phyloP scores from a whole-genome alignment of 2,329 filamentous ascomycete species.

The Botrytis fragariae region DNA sequence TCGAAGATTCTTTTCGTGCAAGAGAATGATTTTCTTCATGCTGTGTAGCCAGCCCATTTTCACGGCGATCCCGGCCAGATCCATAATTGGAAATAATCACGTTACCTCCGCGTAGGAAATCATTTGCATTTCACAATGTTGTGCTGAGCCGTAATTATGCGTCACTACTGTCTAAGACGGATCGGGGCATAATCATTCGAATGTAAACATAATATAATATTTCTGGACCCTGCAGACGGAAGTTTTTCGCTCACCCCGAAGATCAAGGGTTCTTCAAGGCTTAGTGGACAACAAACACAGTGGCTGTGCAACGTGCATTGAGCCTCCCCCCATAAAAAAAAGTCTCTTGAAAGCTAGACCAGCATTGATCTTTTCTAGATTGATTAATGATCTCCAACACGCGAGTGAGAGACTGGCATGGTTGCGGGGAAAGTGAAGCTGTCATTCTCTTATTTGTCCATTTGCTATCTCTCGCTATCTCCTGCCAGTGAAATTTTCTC shows the following conservation, averaged over 20 bases:
- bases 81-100: slow-evolving; percentile 6
- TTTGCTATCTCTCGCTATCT: background rate
- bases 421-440: slow-evolving; percentile 3
- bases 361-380: background rate
- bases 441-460: background rate
- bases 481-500: background rate
- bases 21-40: slow-evolving; percentile 6
- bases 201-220: background rate
- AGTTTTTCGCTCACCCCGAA: slow-evolving; percentile 12
- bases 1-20: slow-evolving; percentile 15
- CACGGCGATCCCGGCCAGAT: slow-evolving; percentile 14
- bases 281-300: slow-evolving; percentile 1
- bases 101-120: background rate
- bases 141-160: slow-evolving; percentile 5
- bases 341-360: background rate
- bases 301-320: slow-evolving; percentile 15
- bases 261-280: background rate
- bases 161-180: background rate
- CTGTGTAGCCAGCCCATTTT: slow-evolving; percentile 7
- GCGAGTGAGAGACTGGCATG: background rate
- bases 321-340: background rate
- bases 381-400: background rate
- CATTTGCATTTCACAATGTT: background rate
- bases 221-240: slow-evolving; percentile 9
- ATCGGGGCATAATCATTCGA: background rate